These are phyloP conservation scores for Phialophora tarda DNA, from an alignment of 2,329 filamentous ascomycete species.

Conservation along the genomic window DNA sequence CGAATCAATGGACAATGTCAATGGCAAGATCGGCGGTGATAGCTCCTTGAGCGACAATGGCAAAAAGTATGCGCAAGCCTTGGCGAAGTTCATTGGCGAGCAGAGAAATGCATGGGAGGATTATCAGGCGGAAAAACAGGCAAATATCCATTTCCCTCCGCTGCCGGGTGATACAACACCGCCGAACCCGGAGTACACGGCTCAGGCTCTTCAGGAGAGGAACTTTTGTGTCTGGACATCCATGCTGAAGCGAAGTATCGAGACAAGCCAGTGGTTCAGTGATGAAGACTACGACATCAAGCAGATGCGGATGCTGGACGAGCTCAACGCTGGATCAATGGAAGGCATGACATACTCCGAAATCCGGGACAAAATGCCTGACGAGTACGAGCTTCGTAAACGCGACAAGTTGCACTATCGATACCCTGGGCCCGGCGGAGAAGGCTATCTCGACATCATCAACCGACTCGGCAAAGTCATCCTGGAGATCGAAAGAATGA, in stretches of 20 bases:
- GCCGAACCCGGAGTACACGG: slow-evolving; percentile 79
- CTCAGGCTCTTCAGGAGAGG: slow-evolving; percentile 63
- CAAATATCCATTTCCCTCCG: slow-evolving; percentile 83
- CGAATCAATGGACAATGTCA: slow-evolving; percentile 84
- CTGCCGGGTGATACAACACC: slow-evolving; percentile 89
- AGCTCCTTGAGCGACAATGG: slow-evolving; percentile 83
- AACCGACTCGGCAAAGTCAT: slow-evolving; percentile 94
- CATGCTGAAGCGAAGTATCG: slow-evolving; percentile 88
- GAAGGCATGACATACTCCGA: slow-evolving; percentile 95
- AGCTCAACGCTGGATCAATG: slow-evolving; percentile 89
- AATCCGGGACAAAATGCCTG: slow-evolving; percentile 76
- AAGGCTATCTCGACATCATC: slow-evolving; percentile 96
- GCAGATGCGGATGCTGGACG: slow-evolving; percentile 97
- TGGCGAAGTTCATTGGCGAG: slow-evolving; percentile 81
- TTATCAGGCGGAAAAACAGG: slow-evolving; percentile 77
- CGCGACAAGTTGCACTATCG: slow-evolving; percentile 93
- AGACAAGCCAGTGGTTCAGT: slow-evolving; percentile 88
- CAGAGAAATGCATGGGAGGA: slow-evolving; percentile 82
- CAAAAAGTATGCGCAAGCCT: slow-evolving; percentile 74
- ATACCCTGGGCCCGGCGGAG: slow-evolving; percentile 92
- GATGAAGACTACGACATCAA: slow-evolving; percentile 97
- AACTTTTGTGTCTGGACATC: slow-evolving; percentile 99
- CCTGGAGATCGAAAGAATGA: slow-evolving; percentile 95
- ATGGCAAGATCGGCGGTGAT: slow-evolving; percentile 89
- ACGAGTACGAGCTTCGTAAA: slow-evolving; percentile 80